These are phyloP conservation scores for Kitagawia praeruptora DNA, from an alignment of 129 eudicot species.

Conservation along the genomic window DNA sequence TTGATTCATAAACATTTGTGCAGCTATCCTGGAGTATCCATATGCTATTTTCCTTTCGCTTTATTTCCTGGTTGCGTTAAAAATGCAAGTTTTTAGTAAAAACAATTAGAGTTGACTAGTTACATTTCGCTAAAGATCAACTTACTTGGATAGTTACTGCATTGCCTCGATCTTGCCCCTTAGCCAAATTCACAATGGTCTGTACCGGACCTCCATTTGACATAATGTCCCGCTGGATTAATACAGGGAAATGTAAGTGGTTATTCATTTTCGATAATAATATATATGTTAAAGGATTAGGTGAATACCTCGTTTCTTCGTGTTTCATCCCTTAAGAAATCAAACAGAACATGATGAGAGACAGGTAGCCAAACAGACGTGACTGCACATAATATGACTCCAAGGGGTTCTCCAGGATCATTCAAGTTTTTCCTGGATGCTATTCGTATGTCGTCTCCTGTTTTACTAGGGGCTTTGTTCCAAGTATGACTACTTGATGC, in stretches of 20 bases:
- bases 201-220: conserved; percentile 63
- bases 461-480: conserved; percentile 61
- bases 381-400: conserved; percentile 78
- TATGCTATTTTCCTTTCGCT: conserved; percentile 43
- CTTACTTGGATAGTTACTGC: conserved; percentile 77
- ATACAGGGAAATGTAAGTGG: not conserved
- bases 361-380: conserved; percentile 84
- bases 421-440: conserved; percentile 71
- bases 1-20: conserved; percentile 73
- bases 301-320: conserved; percentile 61
- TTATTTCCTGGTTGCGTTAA: conserved; percentile 46
- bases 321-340: conserved; percentile 79
- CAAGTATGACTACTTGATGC: conserved; percentile 70
- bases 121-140: not conserved
- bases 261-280: not conserved
- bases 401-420: conserved; percentile 82
- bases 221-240: conserved; percentile 82
- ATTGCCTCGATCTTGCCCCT: conserved; percentile 86
- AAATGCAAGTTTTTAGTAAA: not conserved
- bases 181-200: conserved; percentile 62
- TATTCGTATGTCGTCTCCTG: conserved; percentile 73
- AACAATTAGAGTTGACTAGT: not conserved
- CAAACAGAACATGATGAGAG: conserved; percentile 54
- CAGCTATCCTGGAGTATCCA: conserved; percentile 86
- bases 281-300: not conserved